Conservation (phyloP, 2,329 filamentous ascomycete species). For the Fusarium lyarnte region DNA sequence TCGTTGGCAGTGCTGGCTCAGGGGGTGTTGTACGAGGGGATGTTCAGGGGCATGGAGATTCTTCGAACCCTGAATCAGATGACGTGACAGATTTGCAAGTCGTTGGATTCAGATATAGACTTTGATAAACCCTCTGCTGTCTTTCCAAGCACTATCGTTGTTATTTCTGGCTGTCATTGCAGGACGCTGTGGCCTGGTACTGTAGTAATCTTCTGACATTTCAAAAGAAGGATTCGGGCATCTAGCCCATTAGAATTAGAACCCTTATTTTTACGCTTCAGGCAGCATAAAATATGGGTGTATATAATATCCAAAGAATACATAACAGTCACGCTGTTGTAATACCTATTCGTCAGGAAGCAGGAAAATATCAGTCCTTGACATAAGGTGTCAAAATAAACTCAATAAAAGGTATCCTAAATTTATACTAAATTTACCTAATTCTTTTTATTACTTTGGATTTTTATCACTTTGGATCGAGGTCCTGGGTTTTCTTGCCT, state of each 20-base stretch:
- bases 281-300: not conserved
- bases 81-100: slow-evolving; percentile 70
- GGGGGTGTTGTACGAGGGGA: slow-evolving; percentile 53
- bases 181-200: no score
- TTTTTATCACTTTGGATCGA: no score
- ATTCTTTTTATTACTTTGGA: no score
- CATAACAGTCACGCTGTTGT: not conserved
- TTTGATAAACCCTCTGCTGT: slow-evolving; percentile 27
- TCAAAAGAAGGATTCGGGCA: not conserved
- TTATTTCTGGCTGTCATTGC: not conserved
- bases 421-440: no score
- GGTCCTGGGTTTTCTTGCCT: no score
- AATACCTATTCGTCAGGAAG: no score
- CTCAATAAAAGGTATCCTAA: no score
- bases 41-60: slow-evolving; percentile 29
- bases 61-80: slow-evolving; percentile 57
- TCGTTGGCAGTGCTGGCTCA: slow-evolving; percentile 55
- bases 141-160: no score
- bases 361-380: no score
- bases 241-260: not conserved
- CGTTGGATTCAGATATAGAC: slow-evolving; percentile 66
- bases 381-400: no score
- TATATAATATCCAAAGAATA: not conserved
- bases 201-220: no score
- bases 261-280: not conserved